phyloP scores from a whole-genome alignment of 2,329 filamentous ascomycete species.

The Gremmenia infestans region DNA sequence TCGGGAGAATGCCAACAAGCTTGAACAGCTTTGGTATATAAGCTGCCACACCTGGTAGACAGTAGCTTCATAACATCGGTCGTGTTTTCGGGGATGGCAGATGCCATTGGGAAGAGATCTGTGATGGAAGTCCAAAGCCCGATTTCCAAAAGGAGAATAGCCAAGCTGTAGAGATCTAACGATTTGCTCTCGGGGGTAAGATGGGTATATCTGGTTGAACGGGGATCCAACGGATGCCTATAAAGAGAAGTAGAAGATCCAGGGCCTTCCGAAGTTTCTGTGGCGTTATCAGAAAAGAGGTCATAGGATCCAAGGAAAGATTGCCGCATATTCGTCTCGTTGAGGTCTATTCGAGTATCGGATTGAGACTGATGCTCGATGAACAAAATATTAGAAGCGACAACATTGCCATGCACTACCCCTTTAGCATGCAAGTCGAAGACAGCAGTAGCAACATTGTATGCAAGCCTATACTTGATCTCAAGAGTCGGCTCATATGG shows the following conservation, averaged over 20 bases:
- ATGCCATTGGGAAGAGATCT: constrained; percentile 26
- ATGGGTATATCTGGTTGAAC: constrained; percentile 44
- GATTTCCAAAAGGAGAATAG: constrained; percentile 67
- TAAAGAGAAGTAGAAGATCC: constrained; percentile 35
- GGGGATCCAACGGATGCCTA: constrained; percentile 62
- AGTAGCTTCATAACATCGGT: constrained; percentile 25
- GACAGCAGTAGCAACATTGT: constrained; percentile 67
- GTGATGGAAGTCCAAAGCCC: constrained; percentile 67
- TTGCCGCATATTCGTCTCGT: constrained; percentile 54
- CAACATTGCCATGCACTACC: constrained; percentile 66
- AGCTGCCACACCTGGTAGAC: constrained; percentile 57
- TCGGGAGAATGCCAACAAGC: constrained; percentile 69
- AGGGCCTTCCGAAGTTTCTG: constrained; percentile 18
- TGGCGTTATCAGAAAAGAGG: constrained; percentile 52
- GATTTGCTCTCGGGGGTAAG: constrained; percentile 52
- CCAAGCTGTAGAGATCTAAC: constrained; percentile 67
- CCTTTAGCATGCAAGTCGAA: constrained; percentile 68
- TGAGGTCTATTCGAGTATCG: constrained; percentile 19
- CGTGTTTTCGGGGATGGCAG: constrained; percentile 24
- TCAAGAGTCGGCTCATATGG: constrained; percentile 63
- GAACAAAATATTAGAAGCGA: constrained; percentile 64
- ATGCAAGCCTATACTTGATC: constrained; percentile 69
- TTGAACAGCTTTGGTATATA: constrained; percentile 71
- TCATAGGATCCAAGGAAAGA: constrained; percentile 72
- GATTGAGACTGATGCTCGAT: constrained; percentile 35